Evolutionary conservation across 2,329 filamentous ascomycete genomes (phyloP), one percentile per base, ranked within the genome.

Genomic region (Tolypocladium capitatum): DNA sequence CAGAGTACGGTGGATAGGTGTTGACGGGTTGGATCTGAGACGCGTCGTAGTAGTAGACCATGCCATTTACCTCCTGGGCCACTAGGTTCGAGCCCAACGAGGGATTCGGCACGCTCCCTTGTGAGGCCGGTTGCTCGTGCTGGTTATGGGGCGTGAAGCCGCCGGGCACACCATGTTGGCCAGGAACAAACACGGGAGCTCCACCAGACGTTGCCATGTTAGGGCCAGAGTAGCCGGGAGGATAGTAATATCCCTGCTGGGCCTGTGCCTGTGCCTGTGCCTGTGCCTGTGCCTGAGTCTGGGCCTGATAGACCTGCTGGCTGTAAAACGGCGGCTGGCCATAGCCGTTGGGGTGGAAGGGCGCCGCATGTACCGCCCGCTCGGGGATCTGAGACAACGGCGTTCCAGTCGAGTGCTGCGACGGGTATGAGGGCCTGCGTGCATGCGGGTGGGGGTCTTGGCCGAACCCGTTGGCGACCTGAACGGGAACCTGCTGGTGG

Each of bases 341-440:
- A 53, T 81, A 88, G 13, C 73, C 70, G 52, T 80, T 82, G 30
- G 86, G 86, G 56, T 95, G 90, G 71, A 95, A 97, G 0, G 88
- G 83, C 47, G 85, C 84, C 28, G 89, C 91, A 58, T 96, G 89
- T 45, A 95, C 89, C 9, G 89, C 87, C 48, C 90, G 81, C 65
- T 96, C 91, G 2, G 90, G 90, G 52, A 96, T 95, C 58, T 94
- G 89, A 21, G 89, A 91, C 32, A 95, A 71, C 0, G 90, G 89
- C 1, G 90, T 94, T 20, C 84, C 84, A 5, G 78, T 81, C 2
- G 84, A 83, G 47, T 79, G 72, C 55, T 88, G 84, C 48, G 78
- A 81, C 30, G 81, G 76, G 59, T 85, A 85, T 1, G 84, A 86
- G 2, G 76, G 70, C 55, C 86, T 79, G 27, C 83, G 80, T 20